These are phyloP conservation scores for Pestalotiopsis sp. DNA, from an alignment of 2,329 filamentous ascomycete species.

Conservation along the genomic window DNA sequence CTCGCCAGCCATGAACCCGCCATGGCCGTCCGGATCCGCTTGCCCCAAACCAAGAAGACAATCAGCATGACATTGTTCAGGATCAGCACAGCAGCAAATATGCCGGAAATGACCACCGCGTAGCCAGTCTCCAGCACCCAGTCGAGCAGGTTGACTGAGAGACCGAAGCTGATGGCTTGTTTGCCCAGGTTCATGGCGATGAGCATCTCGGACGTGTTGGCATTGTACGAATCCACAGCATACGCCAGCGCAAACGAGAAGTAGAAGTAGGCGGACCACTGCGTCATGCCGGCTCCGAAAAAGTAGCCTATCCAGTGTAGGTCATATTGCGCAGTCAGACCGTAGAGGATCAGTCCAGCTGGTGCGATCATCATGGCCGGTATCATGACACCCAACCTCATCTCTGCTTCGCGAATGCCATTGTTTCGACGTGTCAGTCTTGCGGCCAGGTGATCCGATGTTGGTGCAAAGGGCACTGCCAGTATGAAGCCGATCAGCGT, in stretches of 20 bases:
- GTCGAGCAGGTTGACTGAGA: constrained; percentile 51
- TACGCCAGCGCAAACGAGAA: constrained; percentile 63
- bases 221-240: constrained; percentile 60
- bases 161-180: constrained; percentile 57
- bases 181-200: constrained; percentile 63
- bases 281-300: constrained; percentile 48
- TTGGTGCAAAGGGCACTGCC: constrained; percentile 37
- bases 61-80: constrained; percentile 51
- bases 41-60: constrained; percentile 54
- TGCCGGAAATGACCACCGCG: constrained; percentile 52
- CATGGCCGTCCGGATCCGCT: constrained; percentile 49
- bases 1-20: constrained; percentile 49
- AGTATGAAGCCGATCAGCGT: constrained; percentile 40
- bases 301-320: constrained; percentile 52
- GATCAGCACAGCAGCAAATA: constrained; percentile 50
- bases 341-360: constrained; percentile 41
- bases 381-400: constrained; percentile 39
- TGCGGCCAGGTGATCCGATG: constrained; percentile 40
- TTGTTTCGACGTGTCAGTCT: constrained; percentile 40
- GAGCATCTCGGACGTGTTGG: constrained; percentile 64
- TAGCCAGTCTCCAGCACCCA: constrained; percentile 54
- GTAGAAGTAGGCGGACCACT: constrained; percentile 55
- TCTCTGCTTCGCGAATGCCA: constrained; percentile 46
- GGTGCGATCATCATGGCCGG: constrained; percentile 36
- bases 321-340: constrained; percentile 37